Evolutionary conservation across 345 rosid genomes (phyloP).

Genomic region (Lumnitzera littorea): DNA sequence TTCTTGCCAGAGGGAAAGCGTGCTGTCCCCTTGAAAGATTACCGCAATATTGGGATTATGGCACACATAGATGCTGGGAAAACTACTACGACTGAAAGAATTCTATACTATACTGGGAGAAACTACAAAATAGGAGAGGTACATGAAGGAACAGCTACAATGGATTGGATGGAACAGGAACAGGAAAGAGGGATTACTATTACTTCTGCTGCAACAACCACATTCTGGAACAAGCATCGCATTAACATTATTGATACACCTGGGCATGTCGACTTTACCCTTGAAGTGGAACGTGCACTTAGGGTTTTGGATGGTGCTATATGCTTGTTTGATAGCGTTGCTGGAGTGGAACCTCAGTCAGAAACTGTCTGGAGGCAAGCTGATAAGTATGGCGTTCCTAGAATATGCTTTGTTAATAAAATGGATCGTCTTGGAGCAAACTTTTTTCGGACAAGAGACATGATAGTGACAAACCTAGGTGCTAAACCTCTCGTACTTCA

Average conservation of each 20-base stretch:
- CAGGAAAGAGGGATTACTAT: slow-evolving; percentile 99
- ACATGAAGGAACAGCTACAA: slow-evolving; percentile 95
- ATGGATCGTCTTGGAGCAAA: slow-evolving; percentile 99
- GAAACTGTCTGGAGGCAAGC: slow-evolving; percentile 99
- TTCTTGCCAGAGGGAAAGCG: slow-evolving; percentile 52
- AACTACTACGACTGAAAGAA: slow-evolving; percentile 86
- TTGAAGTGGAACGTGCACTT: slow-evolving; percentile 95
- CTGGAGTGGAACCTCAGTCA: slow-evolving; percentile 98
- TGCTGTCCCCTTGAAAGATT: slow-evolving; percentile 63
- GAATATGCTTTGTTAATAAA: slow-evolving; percentile 93
- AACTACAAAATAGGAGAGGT: slow-evolving; percentile 98
- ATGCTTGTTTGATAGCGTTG: slow-evolving; percentile 96
- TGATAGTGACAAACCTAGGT: slow-evolving; percentile 91
- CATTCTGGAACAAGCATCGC: slow-evolving; percentile 84
- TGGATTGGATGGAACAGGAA: slow-evolving; percentile 99
- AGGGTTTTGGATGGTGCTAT: slow-evolving; percentile 95
- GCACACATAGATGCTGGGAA: slow-evolving; percentile 99
- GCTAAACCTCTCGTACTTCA: slow-evolving; percentile 91
- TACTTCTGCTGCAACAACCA: slow-evolving; percentile 93
- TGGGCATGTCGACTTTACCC: slow-evolving; percentile 94
- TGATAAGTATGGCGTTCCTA: slow-evolving; percentile 92
- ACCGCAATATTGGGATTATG: slow-evolving; percentile 94
- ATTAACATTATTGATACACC: slow-evolving; percentile 97
- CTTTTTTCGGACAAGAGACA: slow-evolving; percentile 87
- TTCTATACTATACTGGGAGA: slow-evolving; percentile 85